Evolutionary conservation across 2,329 filamentous ascomycete species (phyloP).

Genomic region (Colletotrichum phormii): DNA sequence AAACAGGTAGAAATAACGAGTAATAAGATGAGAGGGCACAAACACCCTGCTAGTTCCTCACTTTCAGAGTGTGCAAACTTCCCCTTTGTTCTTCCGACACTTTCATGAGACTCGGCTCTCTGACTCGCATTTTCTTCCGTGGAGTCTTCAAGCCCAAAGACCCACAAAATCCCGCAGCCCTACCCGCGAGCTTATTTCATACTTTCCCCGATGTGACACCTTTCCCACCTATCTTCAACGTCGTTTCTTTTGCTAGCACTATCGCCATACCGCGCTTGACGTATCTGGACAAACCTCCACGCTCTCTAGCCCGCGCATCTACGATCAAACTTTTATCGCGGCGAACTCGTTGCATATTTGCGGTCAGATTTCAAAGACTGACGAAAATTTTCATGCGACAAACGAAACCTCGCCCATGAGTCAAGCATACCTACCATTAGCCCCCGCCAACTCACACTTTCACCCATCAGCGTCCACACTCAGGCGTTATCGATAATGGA

Average conservation of each 20-base stretch:
- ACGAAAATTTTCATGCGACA: not conserved
- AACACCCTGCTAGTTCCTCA: too few species aligned
- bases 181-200: slow-evolving; percentile 33
- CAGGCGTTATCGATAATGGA: not conserved
- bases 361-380: not conserved
- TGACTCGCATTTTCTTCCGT: not conserved
- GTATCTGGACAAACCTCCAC: not conserved
- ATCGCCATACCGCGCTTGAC: not conserved
- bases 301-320: not conserved
- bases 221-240: slow-evolving; percentile 4
- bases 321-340: not conserved
- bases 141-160: not conserved
- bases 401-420: not conserved
- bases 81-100: not conserved
- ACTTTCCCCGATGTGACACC: slow-evolving; percentile 22
- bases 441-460: not conserved
- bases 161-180: slow-evolving; percentile 26
- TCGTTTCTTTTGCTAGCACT: not conserved
- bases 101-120: not conserved
- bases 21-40: not conserved
- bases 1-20: not conserved
- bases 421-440: not conserved
- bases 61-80: not conserved
- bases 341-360: not conserved
- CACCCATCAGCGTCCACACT: not conserved